Percentiles rank a stretch among this genome's conserved stretches.
These are phyloP conservation scores for Floccularia luteovirens DNA, from an alignment of 768 basidiomycete species.

Conservation along the genomic window DNA sequence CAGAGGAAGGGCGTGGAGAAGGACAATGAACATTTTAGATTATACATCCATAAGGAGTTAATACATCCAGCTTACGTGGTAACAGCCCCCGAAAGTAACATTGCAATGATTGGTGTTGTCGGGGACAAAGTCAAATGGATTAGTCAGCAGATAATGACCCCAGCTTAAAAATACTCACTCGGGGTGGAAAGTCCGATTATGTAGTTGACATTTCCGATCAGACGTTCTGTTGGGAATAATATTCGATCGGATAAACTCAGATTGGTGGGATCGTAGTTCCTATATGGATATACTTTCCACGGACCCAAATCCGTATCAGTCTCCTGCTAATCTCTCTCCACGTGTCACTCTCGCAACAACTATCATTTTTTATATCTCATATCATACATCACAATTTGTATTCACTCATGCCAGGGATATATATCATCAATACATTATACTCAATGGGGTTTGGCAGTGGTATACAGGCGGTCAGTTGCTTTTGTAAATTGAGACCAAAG, in stretches of 20 bases:
- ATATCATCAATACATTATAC: too few relatives aligned
- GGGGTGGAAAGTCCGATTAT: constrained; percentile 3
- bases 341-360: too few relatives aligned
- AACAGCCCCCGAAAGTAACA: too few relatives aligned
- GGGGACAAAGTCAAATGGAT: too few relatives aligned
- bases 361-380: too few relatives aligned
- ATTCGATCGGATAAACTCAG: constrained; percentile 18
- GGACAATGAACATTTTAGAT: constrained; percentile 7
- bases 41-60: too few relatives aligned
- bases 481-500: not conserved
- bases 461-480: not conserved
- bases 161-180: constrained; percentile 2
- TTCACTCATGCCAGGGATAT: too few relatives aligned
- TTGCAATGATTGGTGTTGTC: too few relatives aligned
- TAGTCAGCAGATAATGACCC: too few relatives aligned
- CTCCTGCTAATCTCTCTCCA: not conserved
- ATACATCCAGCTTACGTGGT: too few relatives aligned
- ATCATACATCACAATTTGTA: too few relatives aligned
- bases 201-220: constrained; percentile 24
- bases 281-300: constrained; percentile 9
- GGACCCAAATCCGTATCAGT: constrained; percentile 5
- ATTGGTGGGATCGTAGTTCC: constrained; percentile 7
- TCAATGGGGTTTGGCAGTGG: too few relatives aligned
- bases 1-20: constrained; percentile 7
- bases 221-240: constrained; percentile 31